phyloP scores from a whole-genome alignment of 2,329 filamentous ascomycete genomes.

The Gliomastix tumulicola region DNA sequence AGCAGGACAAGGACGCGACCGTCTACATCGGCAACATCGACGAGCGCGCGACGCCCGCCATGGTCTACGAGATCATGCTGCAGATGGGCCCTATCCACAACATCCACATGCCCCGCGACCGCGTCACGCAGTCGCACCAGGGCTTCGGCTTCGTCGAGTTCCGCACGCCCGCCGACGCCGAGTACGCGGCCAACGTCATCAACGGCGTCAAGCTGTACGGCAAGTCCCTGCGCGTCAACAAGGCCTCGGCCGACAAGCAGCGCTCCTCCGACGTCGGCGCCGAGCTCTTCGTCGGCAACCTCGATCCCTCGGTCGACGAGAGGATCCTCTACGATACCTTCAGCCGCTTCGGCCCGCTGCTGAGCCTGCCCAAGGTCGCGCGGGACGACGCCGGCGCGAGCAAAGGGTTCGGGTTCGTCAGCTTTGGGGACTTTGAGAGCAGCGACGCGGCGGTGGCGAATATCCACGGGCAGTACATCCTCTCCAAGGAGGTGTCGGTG shows the following conservation, averaged over 20 bases:
- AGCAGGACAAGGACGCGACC: conserved; percentile 97
- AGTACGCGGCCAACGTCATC: conserved; percentile 95
- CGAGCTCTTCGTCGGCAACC: conserved; percentile 93
- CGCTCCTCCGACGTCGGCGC: conserved; percentile 90
- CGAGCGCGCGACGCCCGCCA: conserved; percentile 83
- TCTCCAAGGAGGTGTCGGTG: conserved; percentile 93
- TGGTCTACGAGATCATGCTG: conserved; percentile 97
- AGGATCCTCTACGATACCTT: conserved; percentile 94
- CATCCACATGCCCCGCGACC: conserved; percentile 96
- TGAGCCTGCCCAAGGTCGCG: conserved; percentile 83
- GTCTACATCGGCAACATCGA: conserved; percentile 98
- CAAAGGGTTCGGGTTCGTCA: conserved; percentile 96
- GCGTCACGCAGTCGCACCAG: conserved; percentile 93
- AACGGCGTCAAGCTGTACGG: conserved; percentile 91
- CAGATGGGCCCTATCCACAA: conserved; percentile 97
- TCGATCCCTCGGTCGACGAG: conserved; percentile 91
- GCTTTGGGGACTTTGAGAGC: conserved; percentile 86
- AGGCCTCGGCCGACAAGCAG: conserved; percentile 85
- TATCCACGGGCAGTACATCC: conserved; percentile 93
- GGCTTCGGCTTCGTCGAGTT: conserved; percentile 99
- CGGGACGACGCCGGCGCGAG: conserved; percentile 82
- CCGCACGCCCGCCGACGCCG: conserved; percentile 88
- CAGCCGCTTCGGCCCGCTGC: conserved; percentile 79
- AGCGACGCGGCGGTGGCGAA: conserved; percentile 86
- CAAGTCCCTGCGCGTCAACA: conserved; percentile 95